Percentiles rank a stretch among this genome's conserved stretches.
These are phyloP conservation scores for Cystobasidium onofrii DNA, from an alignment of 768 basidiomycete genomes.

Conservation along the genomic window DNA sequence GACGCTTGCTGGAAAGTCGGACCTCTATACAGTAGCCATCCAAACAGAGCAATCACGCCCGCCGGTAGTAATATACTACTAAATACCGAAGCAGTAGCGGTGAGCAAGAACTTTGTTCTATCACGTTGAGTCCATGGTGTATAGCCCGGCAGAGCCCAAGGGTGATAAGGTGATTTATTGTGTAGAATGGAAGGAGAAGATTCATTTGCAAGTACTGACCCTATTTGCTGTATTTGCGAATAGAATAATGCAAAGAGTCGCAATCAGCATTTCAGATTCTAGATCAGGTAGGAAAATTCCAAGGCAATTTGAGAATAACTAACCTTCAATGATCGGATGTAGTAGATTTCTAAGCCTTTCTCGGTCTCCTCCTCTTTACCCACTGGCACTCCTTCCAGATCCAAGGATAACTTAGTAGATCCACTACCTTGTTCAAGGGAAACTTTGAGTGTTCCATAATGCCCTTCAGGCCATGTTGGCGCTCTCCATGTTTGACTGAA, in stretches of 20 bases:
- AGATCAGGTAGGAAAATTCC: not conserved
- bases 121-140: constrained; percentile 16
- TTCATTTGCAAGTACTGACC: constrained; percentile 27
- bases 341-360: constrained; percentile 32
- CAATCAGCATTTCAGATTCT: not conserved
- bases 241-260: not conserved
- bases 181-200: not conserved
- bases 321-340: constrained; percentile 33
- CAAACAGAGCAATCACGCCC: constrained; percentile 35
- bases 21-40: constrained; percentile 38
- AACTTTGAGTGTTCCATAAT: constrained; percentile 38
- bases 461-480: constrained; percentile 41
- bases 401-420: constrained; percentile 38
- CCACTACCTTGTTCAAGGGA: constrained; percentile 37
- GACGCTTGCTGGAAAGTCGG: constrained; percentile 32
- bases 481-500: constrained; percentile 39
- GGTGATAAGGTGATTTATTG: not conserved
- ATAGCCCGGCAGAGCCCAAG: constrained; percentile 22
- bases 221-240: constrained; percentile 31
- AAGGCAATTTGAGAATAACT: not conserved
- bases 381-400: constrained; percentile 38
- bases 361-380: constrained; percentile 43
- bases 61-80: constrained; percentile 28
- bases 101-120: constrained; percentile 1
- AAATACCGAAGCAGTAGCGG: constrained; percentile 21